Conservation (phyloP, 345 rosid genomes). For the Crucihimalaya himalaica region DNA sequence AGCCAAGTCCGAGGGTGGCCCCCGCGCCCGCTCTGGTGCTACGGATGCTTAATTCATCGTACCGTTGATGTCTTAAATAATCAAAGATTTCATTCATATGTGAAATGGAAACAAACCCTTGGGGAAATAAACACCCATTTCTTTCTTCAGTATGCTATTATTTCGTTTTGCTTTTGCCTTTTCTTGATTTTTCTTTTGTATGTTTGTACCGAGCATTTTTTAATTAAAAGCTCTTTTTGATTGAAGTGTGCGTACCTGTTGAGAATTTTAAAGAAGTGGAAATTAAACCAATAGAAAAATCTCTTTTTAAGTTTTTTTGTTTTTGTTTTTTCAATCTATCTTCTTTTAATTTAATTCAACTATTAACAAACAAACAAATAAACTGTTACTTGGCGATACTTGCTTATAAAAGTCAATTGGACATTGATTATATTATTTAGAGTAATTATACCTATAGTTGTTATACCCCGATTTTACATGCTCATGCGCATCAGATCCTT, state of each 20-base stretch:
- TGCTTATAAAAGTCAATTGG: neutral
- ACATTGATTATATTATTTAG: neutral
- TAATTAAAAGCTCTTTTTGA: constrained; percentile 2
- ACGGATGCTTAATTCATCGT: constrained; percentile 29
- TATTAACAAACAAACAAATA: too few species aligned
- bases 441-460: neutral
- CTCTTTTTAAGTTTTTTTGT: too few species aligned
- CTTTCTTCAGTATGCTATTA: neutral
- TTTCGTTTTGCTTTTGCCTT: constrained; percentile 1
- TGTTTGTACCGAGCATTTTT: constrained; percentile 7
- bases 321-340: too few species aligned
- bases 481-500: too few species aligned
- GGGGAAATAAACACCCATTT: constrained; percentile 6
- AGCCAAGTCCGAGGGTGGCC: constrained; percentile 51
- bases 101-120: constrained; percentile 1
- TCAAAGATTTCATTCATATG: constrained; percentile 1
- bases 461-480: neutral
- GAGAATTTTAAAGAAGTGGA: neutral
- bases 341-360: too few species aligned
- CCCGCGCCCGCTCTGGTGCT: constrained; percentile 20
- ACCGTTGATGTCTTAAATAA: neutral
- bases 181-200: neutral
- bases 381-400: neutral
- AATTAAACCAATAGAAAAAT: neutral
- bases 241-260: neutral